These are phyloP conservation scores for Otatea glauca DNA, from an alignment of 176 grass and related monocot genomes.

Conservation along the genomic window DNA sequence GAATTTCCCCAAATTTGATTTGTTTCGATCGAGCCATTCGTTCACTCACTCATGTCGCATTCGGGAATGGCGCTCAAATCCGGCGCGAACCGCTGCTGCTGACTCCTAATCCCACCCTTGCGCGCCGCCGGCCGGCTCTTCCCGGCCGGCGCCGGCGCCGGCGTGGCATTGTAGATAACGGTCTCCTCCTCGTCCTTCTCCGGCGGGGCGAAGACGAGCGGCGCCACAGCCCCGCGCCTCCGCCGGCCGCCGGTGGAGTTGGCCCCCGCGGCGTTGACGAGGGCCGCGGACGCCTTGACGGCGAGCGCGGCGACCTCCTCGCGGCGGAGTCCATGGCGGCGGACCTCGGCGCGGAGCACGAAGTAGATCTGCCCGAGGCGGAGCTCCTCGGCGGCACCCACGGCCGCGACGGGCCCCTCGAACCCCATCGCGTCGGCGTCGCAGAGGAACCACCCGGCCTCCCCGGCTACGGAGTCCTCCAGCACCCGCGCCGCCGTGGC, in stretches of 20 bases:
- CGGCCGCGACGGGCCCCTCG: slow-evolving; percentile 40
- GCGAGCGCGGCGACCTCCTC: slow-evolving; percentile 71
- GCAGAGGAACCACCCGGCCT: slow-evolving; percentile 51
- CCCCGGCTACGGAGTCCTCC: background rate
- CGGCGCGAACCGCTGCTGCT: slow-evolving; percentile 43
- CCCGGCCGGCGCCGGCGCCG: background rate
- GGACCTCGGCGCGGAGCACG: slow-evolving; percentile 50
- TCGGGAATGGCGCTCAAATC: slow-evolving; percentile 68
- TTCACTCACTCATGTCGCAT: slow-evolving; percentile 42
- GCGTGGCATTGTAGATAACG: background rate
- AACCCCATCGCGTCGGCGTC: slow-evolving; percentile 70
- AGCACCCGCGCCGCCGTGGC: slow-evolving; percentile 43
- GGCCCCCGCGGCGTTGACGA: background rate
- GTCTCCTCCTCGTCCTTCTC: background rate
- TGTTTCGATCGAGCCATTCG: background rate
- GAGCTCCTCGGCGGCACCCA: slow-evolving; percentile 37
- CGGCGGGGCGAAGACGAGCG: slow-evolving; percentile 50
- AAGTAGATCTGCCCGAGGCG: slow-evolving; percentile 72
- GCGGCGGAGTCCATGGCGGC: slow-evolving; percentile 34
- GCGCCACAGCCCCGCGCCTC: slow-evolving; percentile 37
- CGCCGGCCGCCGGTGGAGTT: background rate
- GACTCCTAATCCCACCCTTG: background rate
- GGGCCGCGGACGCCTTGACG: slow-evolving; percentile 51
- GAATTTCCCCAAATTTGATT: background rate
- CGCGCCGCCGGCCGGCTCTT: slow-evolving; percentile 7